These are phyloP conservation scores for Ceratocystis papillata DNA, from an alignment of 2,329 filamentous ascomycete genomes.

Conservation along the genomic window DNA sequence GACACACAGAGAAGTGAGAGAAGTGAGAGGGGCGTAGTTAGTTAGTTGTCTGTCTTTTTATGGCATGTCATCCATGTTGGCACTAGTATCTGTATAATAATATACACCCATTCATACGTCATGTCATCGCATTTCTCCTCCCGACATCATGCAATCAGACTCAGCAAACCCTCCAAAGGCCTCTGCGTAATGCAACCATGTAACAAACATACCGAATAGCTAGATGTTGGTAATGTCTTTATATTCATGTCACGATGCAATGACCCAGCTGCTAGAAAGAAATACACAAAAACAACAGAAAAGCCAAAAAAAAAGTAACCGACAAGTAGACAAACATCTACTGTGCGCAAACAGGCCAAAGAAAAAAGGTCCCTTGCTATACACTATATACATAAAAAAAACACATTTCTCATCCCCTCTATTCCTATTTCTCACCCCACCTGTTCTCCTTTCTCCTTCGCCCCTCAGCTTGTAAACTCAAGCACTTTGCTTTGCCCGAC, in stretches of 20 bases:
- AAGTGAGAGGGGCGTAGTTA: background rate
- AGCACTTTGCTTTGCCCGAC: constrained; percentile 16
- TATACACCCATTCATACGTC: too few relatives aligned
- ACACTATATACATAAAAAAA: constrained; percentile 5
- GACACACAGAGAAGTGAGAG: constrained; percentile 46
- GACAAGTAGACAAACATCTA: background rate
- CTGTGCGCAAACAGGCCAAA: background rate
- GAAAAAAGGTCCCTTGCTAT: background rate
- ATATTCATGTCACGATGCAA: background rate
- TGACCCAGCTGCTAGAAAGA: background rate
- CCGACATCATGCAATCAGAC: too few relatives aligned
- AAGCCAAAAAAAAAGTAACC: background rate
- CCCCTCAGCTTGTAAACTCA: constrained; percentile 21
- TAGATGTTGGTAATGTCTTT: too few relatives aligned
- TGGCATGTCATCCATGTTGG: too few relatives aligned
- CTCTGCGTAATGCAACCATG: too few relatives aligned
- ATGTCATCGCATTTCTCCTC: too few relatives aligned
- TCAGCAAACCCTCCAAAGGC: too few relatives aligned
- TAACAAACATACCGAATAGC: too few relatives aligned
- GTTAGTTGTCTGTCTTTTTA: background rate
- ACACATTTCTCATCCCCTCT: background rate
- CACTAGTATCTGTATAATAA: too few relatives aligned
- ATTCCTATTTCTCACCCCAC: background rate
- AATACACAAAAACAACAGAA: constrained; percentile 10
- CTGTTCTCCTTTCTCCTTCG: background rate